Evolutionary conservation across 805 yeast genomes (phyloP), one percentile per base, ranked within the genome.

Genomic region (baker's yeast (Saccharomyces cerevisiae)): DNA sequence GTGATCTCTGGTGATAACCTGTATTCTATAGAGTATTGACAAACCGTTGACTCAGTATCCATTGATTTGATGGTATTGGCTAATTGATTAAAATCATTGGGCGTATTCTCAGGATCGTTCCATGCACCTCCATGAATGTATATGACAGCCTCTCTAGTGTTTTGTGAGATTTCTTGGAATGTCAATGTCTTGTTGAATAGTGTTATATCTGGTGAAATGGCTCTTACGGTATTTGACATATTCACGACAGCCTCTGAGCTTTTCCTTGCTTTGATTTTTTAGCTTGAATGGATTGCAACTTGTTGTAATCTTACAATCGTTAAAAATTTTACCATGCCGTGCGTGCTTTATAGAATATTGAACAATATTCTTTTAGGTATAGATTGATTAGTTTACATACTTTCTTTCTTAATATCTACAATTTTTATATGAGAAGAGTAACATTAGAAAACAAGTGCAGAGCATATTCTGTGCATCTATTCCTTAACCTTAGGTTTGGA

Each of bases 51-150:
- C 17, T 46, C 22, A 17, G 27, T 22, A 55, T 61, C 61, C 1
- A 62, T 56, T 24, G 59, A 53, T 8, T 51, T 41, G 21, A 60
- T 48, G 9, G 26, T 11, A 13, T 49, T 32, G 17, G 59, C 46
- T 47, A 82, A 55, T 11, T 58, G 59, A 9, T 71, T 71, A 52
- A 80, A 81, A 61, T 85, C 92, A 43, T 76, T 68, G 28, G 71
- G 76, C 0, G 90, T 84, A 63, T 85, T 84, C 2, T 57, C 65
- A 1, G 82, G 80, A 62, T 86, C 95, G 57, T 88, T 75, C 96
- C 96, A 89, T 0, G 90, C 95, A 0, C 96, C 96, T 1, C 96
- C 96, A 69, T 89, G 96, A 43, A 89, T 77, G 59, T 82, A 83
- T 0, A 87, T 76, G 5, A 80, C 10, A 4, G 43, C 9, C 11